Evolutionary conservation across 2,329 filamentous ascomycete species (phyloP).

Genomic region (Penicillium oxalicum): DNA sequence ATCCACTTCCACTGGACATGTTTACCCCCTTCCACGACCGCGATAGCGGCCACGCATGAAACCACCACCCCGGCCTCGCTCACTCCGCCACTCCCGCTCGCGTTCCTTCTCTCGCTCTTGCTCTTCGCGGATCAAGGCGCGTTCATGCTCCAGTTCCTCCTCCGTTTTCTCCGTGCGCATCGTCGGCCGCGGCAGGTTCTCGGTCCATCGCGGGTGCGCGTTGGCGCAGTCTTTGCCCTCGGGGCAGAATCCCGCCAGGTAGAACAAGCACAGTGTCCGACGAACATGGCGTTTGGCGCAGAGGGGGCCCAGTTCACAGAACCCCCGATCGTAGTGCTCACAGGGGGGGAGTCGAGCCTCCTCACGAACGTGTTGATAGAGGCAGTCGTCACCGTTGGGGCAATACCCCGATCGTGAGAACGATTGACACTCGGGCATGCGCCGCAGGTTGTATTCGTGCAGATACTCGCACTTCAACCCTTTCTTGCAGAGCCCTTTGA

Average conservation of each 20-base stretch:
- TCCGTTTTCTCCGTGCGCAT: slow-evolving; percentile 64
- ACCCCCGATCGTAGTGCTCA: slow-evolving; percentile 88
- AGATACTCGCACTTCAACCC: slow-evolving; percentile 95
- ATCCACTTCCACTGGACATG: background rate
- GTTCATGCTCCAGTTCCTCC: slow-evolving; percentile 60
- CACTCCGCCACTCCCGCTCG: slow-evolving; percentile 48
- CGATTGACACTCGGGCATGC: slow-evolving; percentile 98
- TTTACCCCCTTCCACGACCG: slow-evolving; percentile 43
- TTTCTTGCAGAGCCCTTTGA: slow-evolving; percentile 95
- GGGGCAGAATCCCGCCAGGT: slow-evolving; percentile 90
- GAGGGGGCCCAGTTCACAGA: slow-evolving; percentile 81
- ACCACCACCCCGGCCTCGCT: slow-evolving; percentile 47
- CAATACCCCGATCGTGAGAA: slow-evolving; percentile 92
- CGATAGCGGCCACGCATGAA: slow-evolving; percentile 40
- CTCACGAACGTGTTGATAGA: slow-evolving; percentile 85
- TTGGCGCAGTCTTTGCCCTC: slow-evolving; percentile 69
- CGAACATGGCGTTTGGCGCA: slow-evolving; percentile 88
- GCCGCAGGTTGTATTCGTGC: slow-evolving; percentile 95
- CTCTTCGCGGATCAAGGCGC: slow-evolving; percentile 52
- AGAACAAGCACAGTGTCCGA: slow-evolving; percentile 73
- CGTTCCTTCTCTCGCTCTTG: slow-evolving; percentile 52
- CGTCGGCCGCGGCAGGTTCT: slow-evolving; percentile 57
- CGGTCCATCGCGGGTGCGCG: slow-evolving; percentile 72
- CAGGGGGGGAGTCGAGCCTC: slow-evolving; percentile 72
- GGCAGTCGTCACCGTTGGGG: slow-evolving; percentile 92